Percentiles rank a stretch among this genome's conserved stretches.
These are phyloP conservation scores for Pseudogymnoascus sp. DNA, from an alignment of 2,329 filamentous ascomycete species.

Conservation along the genomic window DNA sequence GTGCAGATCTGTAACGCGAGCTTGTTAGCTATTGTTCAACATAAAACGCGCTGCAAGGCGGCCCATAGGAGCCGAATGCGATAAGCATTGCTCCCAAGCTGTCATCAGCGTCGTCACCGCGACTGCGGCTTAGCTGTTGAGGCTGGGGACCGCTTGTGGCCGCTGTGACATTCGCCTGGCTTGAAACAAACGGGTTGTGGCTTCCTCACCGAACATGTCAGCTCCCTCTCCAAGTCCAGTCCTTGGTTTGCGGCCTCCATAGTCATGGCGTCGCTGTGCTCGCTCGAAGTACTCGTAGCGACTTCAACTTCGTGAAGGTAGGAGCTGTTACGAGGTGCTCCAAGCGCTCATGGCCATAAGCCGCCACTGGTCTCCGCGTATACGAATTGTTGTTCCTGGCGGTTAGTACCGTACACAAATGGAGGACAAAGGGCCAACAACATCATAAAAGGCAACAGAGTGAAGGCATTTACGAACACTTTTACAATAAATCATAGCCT, in stretches of 20 bases:
- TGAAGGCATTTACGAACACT: neutral
- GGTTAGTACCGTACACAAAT: neutral
- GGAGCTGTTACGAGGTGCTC: neutral
- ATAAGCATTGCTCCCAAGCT: neutral
- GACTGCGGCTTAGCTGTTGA: conserved; percentile 2
- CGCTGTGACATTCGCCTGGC: neutral
- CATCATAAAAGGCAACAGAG: neutral
- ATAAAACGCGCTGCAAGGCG: conserved; percentile 10
- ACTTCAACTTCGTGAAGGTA: neutral
- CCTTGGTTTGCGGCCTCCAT: conserved; percentile 45
- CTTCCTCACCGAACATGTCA: conserved; percentile 80
- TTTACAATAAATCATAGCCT: neutral
- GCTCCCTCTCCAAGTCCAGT: conserved; percentile 80
- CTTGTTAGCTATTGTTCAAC: neutral
- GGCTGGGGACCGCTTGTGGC: conserved; percentile 7
- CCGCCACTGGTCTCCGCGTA: neutral
- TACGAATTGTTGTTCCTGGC: conserved; percentile 4
- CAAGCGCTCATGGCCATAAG: neutral
- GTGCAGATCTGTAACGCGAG: conserved; percentile 70
- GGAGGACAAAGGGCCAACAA: neutral
- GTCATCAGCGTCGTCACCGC: neutral
- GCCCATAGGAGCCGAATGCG: neutral
- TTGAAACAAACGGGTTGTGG: conserved; percentile 13
- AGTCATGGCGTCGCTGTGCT: conserved; percentile 16
- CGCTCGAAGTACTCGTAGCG: neutral